phyloP scores from a whole-genome alignment of 371 early-diverging fungal species.

The Rhizomucor miehei region DNA sequence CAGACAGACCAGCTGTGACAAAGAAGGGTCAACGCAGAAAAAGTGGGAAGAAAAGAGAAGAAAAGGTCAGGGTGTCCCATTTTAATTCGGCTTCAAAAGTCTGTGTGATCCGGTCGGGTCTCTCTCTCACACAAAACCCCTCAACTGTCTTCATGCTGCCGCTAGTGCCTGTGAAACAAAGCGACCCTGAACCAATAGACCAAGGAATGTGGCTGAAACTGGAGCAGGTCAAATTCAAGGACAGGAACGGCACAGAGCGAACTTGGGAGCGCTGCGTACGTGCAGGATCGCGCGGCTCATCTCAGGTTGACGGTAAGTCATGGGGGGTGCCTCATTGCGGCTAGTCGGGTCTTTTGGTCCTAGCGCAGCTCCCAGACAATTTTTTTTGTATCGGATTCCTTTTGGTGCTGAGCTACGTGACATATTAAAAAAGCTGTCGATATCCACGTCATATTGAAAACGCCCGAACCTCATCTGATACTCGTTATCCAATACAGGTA shows the following conservation, averaged over 20 bases:
- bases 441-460: slow-evolving; percentile 43
- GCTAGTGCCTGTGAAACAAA: slow-evolving; percentile 5
- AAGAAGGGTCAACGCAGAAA: too few relatives aligned
- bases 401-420: background rate
- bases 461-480: slow-evolving; percentile 41
- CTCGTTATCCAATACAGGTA: slow-evolving; percentile 58
- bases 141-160: background rate
- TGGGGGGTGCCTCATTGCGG: background rate
- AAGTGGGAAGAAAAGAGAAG: too few relatives aligned
- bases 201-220: slow-evolving; percentile 49
- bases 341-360: background rate
- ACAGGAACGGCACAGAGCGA: slow-evolving; percentile 22
- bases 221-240: slow-evolving; percentile 38
- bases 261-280: slow-evolving; percentile 48
- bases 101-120: too few relatives aligned
- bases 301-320: slow-evolving; percentile 29
- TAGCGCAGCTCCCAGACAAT: background rate
- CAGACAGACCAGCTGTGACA: too few relatives aligned
- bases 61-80: too few relatives aligned
- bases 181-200: slow-evolving; percentile 16
- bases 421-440: slow-evolving; percentile 40
- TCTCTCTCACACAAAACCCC: too few relatives aligned
- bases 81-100: too few relatives aligned
- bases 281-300: background rate
- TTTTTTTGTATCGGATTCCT: background rate